These are phyloP conservation scores for Spirogloea muscicola DNA, from an alignment of 139 green algal genomes.

Conservation along the genomic window DNA sequence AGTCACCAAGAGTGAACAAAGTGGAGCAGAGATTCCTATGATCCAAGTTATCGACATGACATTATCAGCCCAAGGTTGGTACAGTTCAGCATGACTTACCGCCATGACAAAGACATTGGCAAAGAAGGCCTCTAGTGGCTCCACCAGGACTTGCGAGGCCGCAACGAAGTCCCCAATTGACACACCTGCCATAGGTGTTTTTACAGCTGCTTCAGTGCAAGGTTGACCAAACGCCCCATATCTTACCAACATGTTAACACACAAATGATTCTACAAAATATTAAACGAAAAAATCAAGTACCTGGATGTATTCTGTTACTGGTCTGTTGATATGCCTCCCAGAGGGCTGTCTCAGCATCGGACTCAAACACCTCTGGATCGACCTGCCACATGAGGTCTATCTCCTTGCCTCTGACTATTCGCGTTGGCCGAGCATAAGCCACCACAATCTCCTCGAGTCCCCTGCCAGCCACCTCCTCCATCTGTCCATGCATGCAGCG, in stretches of 20 bases:
- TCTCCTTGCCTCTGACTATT: conserved; percentile 82
- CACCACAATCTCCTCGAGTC: conserved; percentile 70
- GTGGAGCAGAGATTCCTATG: too few relatives aligned
- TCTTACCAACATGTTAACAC: too few relatives aligned
- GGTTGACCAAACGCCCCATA: too few relatives aligned
- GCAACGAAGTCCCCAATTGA: conserved; percentile 61
- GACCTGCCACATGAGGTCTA: conserved; percentile 43
- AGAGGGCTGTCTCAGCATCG: conserved; percentile 71
- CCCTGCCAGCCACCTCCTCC: conserved; percentile 43
- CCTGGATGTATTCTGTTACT: too few relatives aligned
- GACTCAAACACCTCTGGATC: conserved; percentile 66
- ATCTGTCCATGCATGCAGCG: conserved; percentile 55
- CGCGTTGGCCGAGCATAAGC: conserved; percentile 74
- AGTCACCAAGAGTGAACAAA: too few relatives aligned
- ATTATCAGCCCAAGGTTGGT: too few relatives aligned
- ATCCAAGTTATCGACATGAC: too few relatives aligned
- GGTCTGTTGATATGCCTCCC: conserved; percentile 53
- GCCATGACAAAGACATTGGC: conserved; percentile 74
- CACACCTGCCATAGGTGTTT: not conserved
- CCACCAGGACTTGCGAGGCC: conserved; percentile 56
- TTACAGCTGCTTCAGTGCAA: too few relatives aligned
- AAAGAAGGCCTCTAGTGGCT: conserved; percentile 83
- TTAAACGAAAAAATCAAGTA: too few relatives aligned
- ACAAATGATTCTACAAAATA: too few relatives aligned
- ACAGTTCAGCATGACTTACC: too few relatives aligned